Evolutionary conservation across 2,329 filamentous ascomycete genomes (phyloP), one percentile per base, ranked within the genome.

Genomic region (Aureobasidium sp.): DNA sequence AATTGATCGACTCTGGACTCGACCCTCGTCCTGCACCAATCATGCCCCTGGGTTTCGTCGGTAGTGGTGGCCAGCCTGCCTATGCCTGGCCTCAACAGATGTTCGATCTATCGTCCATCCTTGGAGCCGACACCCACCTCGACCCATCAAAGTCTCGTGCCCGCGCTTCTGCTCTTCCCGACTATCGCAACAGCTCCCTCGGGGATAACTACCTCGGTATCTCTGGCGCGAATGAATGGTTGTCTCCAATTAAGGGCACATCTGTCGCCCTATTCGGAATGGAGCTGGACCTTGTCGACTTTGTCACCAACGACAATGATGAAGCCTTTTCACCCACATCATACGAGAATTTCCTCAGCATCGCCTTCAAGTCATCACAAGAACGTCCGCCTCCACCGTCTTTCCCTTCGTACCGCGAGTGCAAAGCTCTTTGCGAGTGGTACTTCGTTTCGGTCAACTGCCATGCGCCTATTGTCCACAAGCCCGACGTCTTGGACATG

Each of bases 191-290:
- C n/a, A 75, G 75, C 42, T 77, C 74, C 62, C 74, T 78, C 59
- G 80, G 82, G 44, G 84, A 88, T 69, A 85, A 83, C 69, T 88
- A 88, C 66, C 78, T 90, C 4, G 88, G 87, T 41, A 84, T 83
- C 20, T 82, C 82, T 2, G 80, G 82, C 7, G 84, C 87, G 61
- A 84, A 83, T 67, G 82, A 83, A 9, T 84, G 85, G 56, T 75
- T 91, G 41, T 90, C 86, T 73, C 86, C 87, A 8, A 87, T 92
- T 70, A 87, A 87, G 68, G 89, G 89, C 51, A 91, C 88, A 0
- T 85, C 84, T 9, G 77, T 94, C n/a, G 87, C 88, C 1, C 84
- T 95, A 59, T 84, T 94, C 46, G 90, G 90, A 37, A 88, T 88
- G 67, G 87, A 89, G 50, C 88, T 94, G 68, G 88, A 95, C 72